Base-by-base conservation (phyloP, 495 filamentous ascomycete genomes). In the Sabuloglossum arenarium region DNA sequence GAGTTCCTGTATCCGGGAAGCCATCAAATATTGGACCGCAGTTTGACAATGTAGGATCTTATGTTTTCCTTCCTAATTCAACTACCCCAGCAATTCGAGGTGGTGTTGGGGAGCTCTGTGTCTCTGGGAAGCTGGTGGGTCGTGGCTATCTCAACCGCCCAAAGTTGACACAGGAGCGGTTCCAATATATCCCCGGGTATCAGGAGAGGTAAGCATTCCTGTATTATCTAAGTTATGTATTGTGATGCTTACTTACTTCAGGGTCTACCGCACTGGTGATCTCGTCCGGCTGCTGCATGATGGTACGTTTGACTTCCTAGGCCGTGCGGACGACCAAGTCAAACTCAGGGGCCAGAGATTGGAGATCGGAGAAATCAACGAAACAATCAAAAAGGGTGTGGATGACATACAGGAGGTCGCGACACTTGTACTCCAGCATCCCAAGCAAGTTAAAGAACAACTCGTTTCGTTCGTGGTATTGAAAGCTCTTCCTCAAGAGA, bases 1-100 rank as follows among this genome's bases (percentile, higher is more conserved):
- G 81, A 34, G 83, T 94, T 34, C 79, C 79, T 0, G 61, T 66
- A 23, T 79, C 79, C 52, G 86, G 84, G 8, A 84, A 83, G 54
- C 71, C 86, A 1, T 82, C 84, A 2, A 94, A 95, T 67, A 94
- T 96, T 59, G 89, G 89, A 0, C 74, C 69, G 23, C 85, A 87
- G 57, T 87, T 94, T 57, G 74, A 79, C 54, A 90, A 93, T 53
- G 87, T 91, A 6, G 83, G 82, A 0, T 80, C 82, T 0, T 90
- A 80, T 61, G 84, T 96, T 28, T 68, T 95, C n/a, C 68, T 73
- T 6, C 84, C 80, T 2, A 77, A 76, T 0, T 80, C 83, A 0
- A 73, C 80, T n/a, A 64, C 66, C 2, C 81, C 84, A 0, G 84
- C 88, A 8, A 66, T 89, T 6, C 74, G 80, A n/a, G 88, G 89